phyloP scores from a whole-genome alignment of 805 yeast species.

The Debaryomyces tyrocola region DNA sequence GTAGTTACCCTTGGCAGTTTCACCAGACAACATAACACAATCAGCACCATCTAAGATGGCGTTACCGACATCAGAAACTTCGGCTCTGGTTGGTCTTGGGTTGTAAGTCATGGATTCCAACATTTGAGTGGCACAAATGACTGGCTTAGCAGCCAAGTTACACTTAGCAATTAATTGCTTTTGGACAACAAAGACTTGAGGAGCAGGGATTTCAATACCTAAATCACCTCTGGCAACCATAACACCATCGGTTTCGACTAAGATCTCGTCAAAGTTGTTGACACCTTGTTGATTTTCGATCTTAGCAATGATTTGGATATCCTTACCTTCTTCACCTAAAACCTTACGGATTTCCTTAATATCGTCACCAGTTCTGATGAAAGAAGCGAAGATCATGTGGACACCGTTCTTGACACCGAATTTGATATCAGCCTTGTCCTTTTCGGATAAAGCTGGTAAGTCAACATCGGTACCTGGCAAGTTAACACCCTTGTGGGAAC shows the following conservation, averaged over 20 bases:
- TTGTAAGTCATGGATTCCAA: slow-evolving; percentile 98
- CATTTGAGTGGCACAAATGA: slow-evolving; percentile 99
- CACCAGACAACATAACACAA: slow-evolving; percentile 99
- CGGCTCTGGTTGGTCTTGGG: slow-evolving; percentile 99
- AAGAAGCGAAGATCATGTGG: slow-evolving; percentile 98
- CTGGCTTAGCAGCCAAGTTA: slow-evolving; percentile 99
- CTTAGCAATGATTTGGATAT: slow-evolving; percentile 94
- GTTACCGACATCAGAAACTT: slow-evolving; percentile 98
- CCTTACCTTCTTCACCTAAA: slow-evolving; percentile 94
- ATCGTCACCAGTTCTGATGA: slow-evolving; percentile 93
- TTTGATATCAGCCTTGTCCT: slow-evolving; percentile 87
- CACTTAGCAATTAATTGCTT: slow-evolving; percentile 98
- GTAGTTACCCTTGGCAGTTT: slow-evolving; percentile 99
- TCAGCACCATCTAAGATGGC: slow-evolving; percentile 99
- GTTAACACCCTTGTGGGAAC: slow-evolving; percentile 98
- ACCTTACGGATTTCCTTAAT: slow-evolving; percentile 88
- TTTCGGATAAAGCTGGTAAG: slow-evolving; percentile 95
- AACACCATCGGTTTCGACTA: slow-evolving; percentile 95
- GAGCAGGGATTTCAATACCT: slow-evolving; percentile 99
- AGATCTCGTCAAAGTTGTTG: slow-evolving; percentile 97
- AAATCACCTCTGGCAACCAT: slow-evolving; percentile 99
- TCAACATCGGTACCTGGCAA: slow-evolving; percentile 99
- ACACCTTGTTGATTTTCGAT: slow-evolving; percentile 99
- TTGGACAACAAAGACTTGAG: slow-evolving; percentile 97
- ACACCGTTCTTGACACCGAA: slow-evolving; percentile 98